Percentiles rank a stretch among this genome's conserved stretches.
phyloP scores from a whole-genome alignment of 192 early-diverging fungal species.

The Jimgerdemannia flammicorona region DNA sequence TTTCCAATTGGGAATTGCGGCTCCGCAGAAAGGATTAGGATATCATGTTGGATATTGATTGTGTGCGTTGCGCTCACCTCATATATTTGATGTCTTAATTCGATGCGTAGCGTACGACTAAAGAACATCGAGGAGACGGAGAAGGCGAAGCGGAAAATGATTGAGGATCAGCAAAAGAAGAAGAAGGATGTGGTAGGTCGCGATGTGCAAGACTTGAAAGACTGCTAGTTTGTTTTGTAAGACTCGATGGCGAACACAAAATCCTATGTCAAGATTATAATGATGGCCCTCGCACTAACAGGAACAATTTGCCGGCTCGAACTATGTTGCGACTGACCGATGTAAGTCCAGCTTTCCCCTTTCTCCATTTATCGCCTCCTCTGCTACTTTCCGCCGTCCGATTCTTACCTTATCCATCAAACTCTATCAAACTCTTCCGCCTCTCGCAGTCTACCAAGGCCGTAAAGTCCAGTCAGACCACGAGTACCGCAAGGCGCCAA shows the following conservation, averaged over 20 bases:
- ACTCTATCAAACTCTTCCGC: slow-evolving; percentile 17
- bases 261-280: slow-evolving; percentile 12
- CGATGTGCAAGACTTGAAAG: background rate
- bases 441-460: slow-evolving; percentile 1
- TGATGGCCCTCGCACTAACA: background rate
- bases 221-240: too few relatives aligned
- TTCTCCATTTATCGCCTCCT: too few relatives aligned
- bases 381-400: too few relatives aligned
- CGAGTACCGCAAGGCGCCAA: too few relatives aligned
- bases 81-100: too few relatives aligned
- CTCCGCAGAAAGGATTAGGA: too few relatives aligned
- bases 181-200: slow-evolving; percentile 20
- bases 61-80: too few relatives aligned
- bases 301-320: slow-evolving; percentile 8
- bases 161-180: slow-evolving; percentile 52
- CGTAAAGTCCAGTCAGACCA: slow-evolving; percentile 1
- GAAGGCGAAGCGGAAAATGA: slow-evolving; percentile 19
- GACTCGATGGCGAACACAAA: background rate
- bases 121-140: slow-evolving; percentile 84
- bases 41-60: too few relatives aligned
- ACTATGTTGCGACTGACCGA: slow-evolving; percentile 35
- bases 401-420: slow-evolving; percentile 1
- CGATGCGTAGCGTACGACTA: slow-evolving; percentile 41
- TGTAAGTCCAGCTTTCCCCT: slow-evolving; percentile 13
- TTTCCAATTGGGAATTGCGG: too few relatives aligned